Evolutionary conservation across 352 stramenopile species (phyloP), one percentile per base, ranked within the genome.

Genomic region (Pythium volutum): DNA sequence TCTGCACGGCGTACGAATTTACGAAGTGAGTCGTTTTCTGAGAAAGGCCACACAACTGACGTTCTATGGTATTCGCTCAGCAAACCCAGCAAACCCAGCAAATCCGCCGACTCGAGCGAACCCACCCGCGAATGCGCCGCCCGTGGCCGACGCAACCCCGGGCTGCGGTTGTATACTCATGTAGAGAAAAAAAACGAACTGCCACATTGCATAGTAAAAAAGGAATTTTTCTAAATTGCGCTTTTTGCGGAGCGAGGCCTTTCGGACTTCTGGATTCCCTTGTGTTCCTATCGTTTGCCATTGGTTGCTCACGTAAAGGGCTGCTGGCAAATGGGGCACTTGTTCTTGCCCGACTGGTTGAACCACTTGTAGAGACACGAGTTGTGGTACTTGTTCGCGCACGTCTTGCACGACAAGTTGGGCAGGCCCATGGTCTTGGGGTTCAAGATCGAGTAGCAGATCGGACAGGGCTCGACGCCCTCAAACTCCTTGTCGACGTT

Each of bases 311-410:
- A 92, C 38, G 77, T 84, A 67, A 95, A 97, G 2, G 87, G 84
- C 71, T 97, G 89, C 73, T 96, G 87, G 69, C 90, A 97, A 66
- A 97, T 93, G 54, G 90, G 89, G 54, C 90, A 97, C 71, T 95
- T 96, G 83, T 95, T 96, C 76, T 97, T 97, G 74, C 87, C 86
- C 57, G 86, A 96, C 63, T 96, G 91, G 73, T 93, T 95, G 73
- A 97, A 97, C 89, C 90, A 97, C 77, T 97, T 96, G 87, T 97
- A 96, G 29, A 97, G 75, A 67, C 90, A 97, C 67, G 84, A 91
- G 70, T 93, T 94, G 78, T 97, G 90, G 76, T 97, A 97, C 74
- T 93, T 95, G 80, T 96, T 97, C 55, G 71, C 77, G 78, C 90
- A 97, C 29, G 88, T 97, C 67, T 96, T 97, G 80, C 90, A 97